phyloP scores from a whole-genome alignment of 192 early-diverging fungal species.

The Coemansia guatemalensis region DNA sequence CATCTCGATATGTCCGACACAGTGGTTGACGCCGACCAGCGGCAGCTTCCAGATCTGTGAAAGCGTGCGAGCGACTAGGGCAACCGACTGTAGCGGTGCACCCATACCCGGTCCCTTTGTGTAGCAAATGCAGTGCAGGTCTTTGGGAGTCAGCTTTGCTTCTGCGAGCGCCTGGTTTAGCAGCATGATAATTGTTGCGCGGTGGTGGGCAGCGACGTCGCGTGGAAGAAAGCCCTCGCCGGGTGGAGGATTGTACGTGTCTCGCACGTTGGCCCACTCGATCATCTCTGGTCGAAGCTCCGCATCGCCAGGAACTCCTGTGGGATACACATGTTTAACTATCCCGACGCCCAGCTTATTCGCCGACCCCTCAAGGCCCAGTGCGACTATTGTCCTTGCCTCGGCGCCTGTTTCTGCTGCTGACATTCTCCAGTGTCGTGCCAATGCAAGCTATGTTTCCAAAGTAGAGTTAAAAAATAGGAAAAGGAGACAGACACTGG shows the following conservation, averaged over 20 bases:
- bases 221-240: conserved; percentile 94
- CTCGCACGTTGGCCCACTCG: conserved; percentile 82
- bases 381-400: conserved; percentile 59
- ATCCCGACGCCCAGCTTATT: conserved; percentile 98
- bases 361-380: conserved; percentile 87
- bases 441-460: background rate
- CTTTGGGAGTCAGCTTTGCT: conserved; percentile 68
- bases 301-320: conserved; percentile 24
- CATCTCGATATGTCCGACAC: conserved; percentile 99
- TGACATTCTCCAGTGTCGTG: background rate
- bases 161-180: conserved; percentile 74
- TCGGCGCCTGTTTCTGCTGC: background rate
- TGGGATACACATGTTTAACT: conserved; percentile 66
- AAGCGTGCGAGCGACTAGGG: conserved; percentile 89
- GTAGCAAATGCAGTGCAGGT: conserved; percentile 92
- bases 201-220: conserved; percentile 93
- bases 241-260: conserved; percentile 95
- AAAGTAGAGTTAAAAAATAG: background rate
- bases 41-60: conserved; percentile 90
- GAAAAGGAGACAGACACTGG: background rate
- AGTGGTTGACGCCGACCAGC: conserved; percentile 96
- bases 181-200: conserved; percentile 70
- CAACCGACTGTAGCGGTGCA: conserved; percentile 88
- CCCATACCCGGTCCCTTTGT: conserved; percentile 99
- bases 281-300: conserved; percentile 61